Evolutionary conservation across 768 basidiomycete genomes (phyloP).

Genomic region (Boletellus ananiceps): DNA sequence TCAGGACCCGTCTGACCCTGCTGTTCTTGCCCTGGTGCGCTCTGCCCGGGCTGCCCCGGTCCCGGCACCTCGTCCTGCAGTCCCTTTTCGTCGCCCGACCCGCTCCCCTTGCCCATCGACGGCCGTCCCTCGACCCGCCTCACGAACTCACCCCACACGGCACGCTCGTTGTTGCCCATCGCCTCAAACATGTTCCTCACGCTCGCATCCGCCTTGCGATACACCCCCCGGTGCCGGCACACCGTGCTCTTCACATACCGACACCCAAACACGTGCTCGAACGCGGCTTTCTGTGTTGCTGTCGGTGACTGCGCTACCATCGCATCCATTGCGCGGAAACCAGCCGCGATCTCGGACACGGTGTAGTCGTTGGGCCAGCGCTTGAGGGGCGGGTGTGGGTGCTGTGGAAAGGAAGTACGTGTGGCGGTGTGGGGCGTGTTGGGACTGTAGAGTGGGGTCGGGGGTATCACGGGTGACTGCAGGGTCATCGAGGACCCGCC

Average conservation of each 20-base stretch:
- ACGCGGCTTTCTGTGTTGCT: conserved; percentile 62
- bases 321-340: conserved; percentile 51
- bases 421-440: conserved; percentile 22
- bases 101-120: conserved; percentile 26
- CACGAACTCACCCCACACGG: conserved; percentile 69
- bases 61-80: conserved; percentile 16
- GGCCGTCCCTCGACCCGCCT: conserved; percentile 53
- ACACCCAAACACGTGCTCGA: conserved; percentile 66
- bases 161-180: conserved; percentile 51
- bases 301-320: conserved; percentile 33
- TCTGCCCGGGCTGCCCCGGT: neutral
- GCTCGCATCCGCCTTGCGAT: conserved; percentile 49
- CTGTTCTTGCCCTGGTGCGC: conserved; percentile 15
- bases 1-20: conserved; percentile 16
- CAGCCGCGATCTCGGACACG: conserved; percentile 57
- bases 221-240: conserved; percentile 65
- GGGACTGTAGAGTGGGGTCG: conserved; percentile 20
- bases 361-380: conserved; percentile 78
- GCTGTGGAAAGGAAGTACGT: conserved; percentile 40
- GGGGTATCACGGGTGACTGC: conserved; percentile 18
- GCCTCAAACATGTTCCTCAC: conserved; percentile 50
- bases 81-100: conserved; percentile 20
- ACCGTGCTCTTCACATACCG: conserved; percentile 73
- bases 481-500: conserved; percentile 8
- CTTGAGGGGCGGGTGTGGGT: conserved; percentile 61